Evolutionary conservation across 2,329 filamentous ascomycete species (phyloP), one percentile per base, ranked within the genome.

Genomic region (Biscogniauxia sp.): DNA sequence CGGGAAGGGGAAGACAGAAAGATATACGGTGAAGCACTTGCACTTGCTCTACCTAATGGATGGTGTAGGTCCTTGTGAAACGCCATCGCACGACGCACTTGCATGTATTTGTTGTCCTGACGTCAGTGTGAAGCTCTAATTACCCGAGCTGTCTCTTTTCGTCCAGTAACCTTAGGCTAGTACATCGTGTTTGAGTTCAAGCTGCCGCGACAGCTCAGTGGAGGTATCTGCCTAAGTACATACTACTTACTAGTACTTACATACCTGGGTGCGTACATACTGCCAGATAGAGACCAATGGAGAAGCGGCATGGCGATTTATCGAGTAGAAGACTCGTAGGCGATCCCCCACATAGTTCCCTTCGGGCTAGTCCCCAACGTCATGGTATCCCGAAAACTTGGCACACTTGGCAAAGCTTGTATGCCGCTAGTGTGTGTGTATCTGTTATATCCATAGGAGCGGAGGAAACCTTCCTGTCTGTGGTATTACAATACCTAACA

Each of bases 371-470:
- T 37, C 5, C 53, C 52, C 32, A 20, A 66, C 69, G 69, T 71
- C 68, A 71, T 69, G 52, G 50, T 5, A 7, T 17, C 28, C 19
- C 26, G 7, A 64, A 68, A 70, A 70, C 69, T 68, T 69, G 68
- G 69, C 68, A 67, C 25, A 65, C 64, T 67, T 68, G 66, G 66
- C 65, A 61, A 65, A 41, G 61, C 63, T 68, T 68, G 65, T 66
- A 62, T 62, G 3, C 37, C 37, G 4, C 13, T n/a, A 45, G 37
- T 13, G 37, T 32, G 28, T 32, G 28, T 32, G 37, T 45, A 45
- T 13, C 15, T 9, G 13, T 9, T n/a, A 45, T n/a, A 45, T 45
- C 15, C 6, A 45, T 11, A 45, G 15, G 37, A n/a, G 7, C 37
- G 37, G 37, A 45, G 37, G 37, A 45, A 45, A 45, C 37, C 37